phyloP scores from a whole-genome alignment of 352 stramenopile genomes.

The Phytophthora europaea region DNA sequence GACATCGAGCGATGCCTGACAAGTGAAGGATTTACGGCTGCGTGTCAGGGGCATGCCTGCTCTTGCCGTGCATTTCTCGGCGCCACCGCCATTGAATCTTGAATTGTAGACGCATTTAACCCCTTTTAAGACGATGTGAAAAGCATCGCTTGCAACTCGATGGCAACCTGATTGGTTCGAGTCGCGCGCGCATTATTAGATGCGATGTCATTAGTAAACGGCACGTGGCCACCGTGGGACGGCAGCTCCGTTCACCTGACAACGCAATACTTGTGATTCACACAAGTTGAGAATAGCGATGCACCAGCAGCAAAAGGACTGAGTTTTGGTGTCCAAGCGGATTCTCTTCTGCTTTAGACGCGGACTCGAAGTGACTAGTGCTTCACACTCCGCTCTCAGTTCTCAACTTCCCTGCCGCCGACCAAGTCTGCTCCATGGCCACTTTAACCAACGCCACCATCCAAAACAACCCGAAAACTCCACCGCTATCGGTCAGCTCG shows the following conservation, averaged over 20 bases:
- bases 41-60: conserved; percentile 19
- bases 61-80: conserved; percentile 26
- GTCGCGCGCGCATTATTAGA: conserved; percentile 36
- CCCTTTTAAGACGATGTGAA: conserved; percentile 17
- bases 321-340: not conserved
- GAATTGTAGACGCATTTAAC: conserved; percentile 18
- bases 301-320: conserved; percentile 21
- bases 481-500: conserved; percentile 16
- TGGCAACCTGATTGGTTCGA: conserved; percentile 28
- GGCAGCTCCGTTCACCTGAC: conserved; percentile 25
- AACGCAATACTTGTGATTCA: conserved; percentile 22
- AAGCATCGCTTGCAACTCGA: conserved; percentile 14
- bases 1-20: conserved; percentile 27
- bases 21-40: conserved; percentile 20
- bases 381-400: conserved; percentile 13
- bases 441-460: conserved; percentile 8
- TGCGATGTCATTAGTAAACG: conserved; percentile 39
- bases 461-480: conserved; percentile 18
- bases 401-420: conserved; percentile 21
- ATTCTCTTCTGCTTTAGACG: not conserved
- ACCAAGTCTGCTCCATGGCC: conserved; percentile 21
- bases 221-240: conserved; percentile 38
- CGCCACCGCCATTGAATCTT: not conserved
- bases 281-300: conserved; percentile 38
- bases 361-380: not conserved